A percentile compares a stretch with the other conserved stretches of the same genome.
phyloP scores from a whole-genome alignment of 2,329 filamentous ascomycete species.

The Nemania abortiva region DNA sequence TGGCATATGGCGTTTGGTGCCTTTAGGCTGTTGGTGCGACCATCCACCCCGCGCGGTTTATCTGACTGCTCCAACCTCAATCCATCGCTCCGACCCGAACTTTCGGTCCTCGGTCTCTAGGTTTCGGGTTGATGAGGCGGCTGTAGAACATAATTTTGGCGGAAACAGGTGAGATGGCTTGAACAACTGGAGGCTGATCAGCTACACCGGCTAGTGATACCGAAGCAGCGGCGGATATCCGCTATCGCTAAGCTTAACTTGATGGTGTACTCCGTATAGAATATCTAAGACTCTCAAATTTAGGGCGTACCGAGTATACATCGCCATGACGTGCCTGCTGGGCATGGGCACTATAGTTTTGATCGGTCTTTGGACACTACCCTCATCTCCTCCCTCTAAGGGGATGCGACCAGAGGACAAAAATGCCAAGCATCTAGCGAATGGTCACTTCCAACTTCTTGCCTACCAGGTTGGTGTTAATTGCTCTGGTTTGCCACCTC shows the following conservation, averaged over 20 bases:
- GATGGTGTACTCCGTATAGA: background rate
- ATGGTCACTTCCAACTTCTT: too few relatives aligned
- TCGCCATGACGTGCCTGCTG: background rate
- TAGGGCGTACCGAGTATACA: background rate
- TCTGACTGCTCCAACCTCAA: background rate
- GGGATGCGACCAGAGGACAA: too few relatives aligned
- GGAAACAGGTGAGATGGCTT: background rate
- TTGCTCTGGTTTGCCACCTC: too few relatives aligned
- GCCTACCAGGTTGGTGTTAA: too few relatives aligned
- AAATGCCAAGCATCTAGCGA: too few relatives aligned
- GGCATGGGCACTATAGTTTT: background rate
- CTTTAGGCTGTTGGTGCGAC: conserved; percentile 22
- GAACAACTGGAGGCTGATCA: background rate
- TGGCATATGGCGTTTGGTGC: background rate
- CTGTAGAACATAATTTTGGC: background rate
- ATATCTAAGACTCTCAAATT: background rate
- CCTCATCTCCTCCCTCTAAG: too few relatives aligned
- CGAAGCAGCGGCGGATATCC: too few relatives aligned
- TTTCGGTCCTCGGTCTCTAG: background rate
- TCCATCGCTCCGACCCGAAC: background rate
- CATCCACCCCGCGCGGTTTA: background rate
- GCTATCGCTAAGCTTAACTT: too few relatives aligned
- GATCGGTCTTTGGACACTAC: too few relatives aligned
- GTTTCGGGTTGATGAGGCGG: background rate
- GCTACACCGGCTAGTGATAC: too few relatives aligned